phyloP scores from a whole-genome alignment of 371 early-diverging fungal species.

The Zychaea mexicana region DNA sequence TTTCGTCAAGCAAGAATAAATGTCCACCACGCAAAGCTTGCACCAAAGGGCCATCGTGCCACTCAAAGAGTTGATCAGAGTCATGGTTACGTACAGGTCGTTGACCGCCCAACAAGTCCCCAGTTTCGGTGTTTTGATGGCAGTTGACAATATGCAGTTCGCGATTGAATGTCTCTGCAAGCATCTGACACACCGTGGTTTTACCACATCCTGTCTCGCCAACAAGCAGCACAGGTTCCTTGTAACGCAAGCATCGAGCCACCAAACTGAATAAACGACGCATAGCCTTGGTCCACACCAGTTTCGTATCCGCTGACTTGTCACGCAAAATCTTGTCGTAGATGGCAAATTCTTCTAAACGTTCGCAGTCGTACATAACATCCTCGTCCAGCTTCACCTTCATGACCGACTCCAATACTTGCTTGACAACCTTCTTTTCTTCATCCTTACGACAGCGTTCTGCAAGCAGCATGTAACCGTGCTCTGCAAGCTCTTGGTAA shows the following conservation, averaged over 20 bases:
- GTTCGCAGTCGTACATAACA: conserved; percentile 64
- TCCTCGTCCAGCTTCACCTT: conserved; percentile 69
- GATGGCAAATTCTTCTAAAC: conserved; percentile 59
- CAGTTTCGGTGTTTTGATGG: conserved; percentile 97
- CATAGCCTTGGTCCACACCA: conserved; percentile 97
- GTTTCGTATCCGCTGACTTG: conserved; percentile 40
- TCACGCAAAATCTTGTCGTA: conserved; percentile 34
- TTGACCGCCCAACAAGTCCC: conserved; percentile 98
- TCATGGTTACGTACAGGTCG: conserved; percentile 85
- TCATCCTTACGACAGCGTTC: conserved; percentile 89
- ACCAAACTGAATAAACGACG: conserved; percentile 90
- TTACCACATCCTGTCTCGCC: conserved; percentile 99
- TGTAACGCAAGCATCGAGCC: conserved; percentile 76
- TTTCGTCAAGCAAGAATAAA: conserved; percentile 98
- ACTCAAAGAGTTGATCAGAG: conserved; percentile 81
- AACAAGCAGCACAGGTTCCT: conserved; percentile 97
- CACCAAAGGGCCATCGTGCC: conserved; percentile 96
- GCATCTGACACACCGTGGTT: conserved; percentile 97
- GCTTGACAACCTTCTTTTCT: conserved; percentile 83
- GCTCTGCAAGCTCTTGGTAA: conserved; percentile 83
- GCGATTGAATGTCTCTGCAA: conserved; percentile 68
- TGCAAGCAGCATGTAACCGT: conserved; percentile 96
- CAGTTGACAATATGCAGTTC: conserved; percentile 93
- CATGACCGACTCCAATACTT: conserved; percentile 86
- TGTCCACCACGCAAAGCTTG: conserved; percentile 95